These are phyloP conservation scores for Panus rudis DNA, from an alignment of 768 basidiomycete species.

Conservation along the genomic window DNA sequence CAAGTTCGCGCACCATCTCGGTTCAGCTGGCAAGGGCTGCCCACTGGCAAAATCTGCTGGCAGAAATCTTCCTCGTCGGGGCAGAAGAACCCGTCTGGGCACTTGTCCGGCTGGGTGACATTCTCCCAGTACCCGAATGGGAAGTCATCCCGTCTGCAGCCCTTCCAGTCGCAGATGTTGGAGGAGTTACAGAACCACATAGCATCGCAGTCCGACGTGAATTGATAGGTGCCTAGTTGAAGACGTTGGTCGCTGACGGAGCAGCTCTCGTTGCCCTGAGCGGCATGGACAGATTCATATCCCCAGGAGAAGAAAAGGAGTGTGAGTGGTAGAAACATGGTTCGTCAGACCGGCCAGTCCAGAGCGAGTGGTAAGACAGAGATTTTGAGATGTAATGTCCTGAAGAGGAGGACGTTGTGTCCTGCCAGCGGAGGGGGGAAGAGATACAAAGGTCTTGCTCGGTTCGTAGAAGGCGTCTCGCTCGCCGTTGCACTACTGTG, in stretches of 20 bases:
- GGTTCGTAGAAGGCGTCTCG: too few relatives aligned
- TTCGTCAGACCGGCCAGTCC: too few relatives aligned
- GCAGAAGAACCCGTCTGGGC: constrained; percentile 62
- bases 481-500: too few relatives aligned
- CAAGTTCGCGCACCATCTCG: constrained; percentile 57
- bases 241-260: constrained; percentile 55
- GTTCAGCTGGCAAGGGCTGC: constrained; percentile 74
- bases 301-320: constrained; percentile 46
- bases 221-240: constrained; percentile 71
- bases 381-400: too few relatives aligned
- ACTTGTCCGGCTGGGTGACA: constrained; percentile 49
- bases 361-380: too few relatives aligned
- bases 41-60: constrained; percentile 50
- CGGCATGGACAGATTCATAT: constrained; percentile 39
- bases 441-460: too few relatives aligned
- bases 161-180: constrained; percentile 50
- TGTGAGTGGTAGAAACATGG: constrained; percentile 36
- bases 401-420: too few relatives aligned
- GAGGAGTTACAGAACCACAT: constrained; percentile 55
- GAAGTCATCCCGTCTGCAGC: constrained; percentile 72
- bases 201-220: constrained; percentile 71
- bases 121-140: constrained; percentile 58
- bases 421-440: too few relatives aligned
- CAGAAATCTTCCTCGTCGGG: constrained; percentile 78
- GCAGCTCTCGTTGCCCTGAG: constrained; percentile 41